Evolutionary conservation across 345 rosid species (phyloP).

Genomic region (Syzygium grande): DNA sequence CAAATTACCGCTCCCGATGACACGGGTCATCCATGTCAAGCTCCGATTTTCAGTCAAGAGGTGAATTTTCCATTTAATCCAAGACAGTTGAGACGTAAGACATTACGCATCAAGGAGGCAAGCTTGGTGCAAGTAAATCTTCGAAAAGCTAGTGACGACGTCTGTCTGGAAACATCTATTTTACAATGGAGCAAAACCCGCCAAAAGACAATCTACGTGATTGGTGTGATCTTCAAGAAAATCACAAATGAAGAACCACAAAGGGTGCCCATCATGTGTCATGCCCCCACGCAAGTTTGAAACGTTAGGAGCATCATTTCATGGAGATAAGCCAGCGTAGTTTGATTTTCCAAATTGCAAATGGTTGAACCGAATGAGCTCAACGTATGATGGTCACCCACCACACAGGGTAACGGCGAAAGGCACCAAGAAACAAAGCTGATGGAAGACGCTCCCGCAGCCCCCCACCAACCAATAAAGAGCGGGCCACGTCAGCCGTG

Average conservation of each 20-base stretch:
- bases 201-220: neutral
- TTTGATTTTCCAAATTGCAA: conserved; percentile 19
- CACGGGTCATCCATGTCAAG: neutral
- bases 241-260: neutral
- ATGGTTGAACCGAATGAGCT: conserved; percentile 35
- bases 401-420: conserved; percentile 44
- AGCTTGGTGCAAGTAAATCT: neutral
- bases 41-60: neutral
- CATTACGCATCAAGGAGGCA: neutral
- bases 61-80: neutral
- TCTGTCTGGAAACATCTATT: neutral
- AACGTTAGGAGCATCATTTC: neutral
- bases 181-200: neutral
- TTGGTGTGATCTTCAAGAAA: neutral
- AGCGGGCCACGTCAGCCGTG: conserved; percentile 25
- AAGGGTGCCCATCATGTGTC: neutral
- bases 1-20: neutral
- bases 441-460: conserved; percentile 19
- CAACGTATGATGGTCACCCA: conserved; percentile 35
- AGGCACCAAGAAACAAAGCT: conserved; percentile 35
- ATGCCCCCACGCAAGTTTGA: neutral
- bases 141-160: neutral
- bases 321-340: neutral
- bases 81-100: neutral
- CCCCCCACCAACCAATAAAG: conserved; percentile 15